Conservation (phyloP, 2,329 filamentous ascomycete genomes). For the Sclerotinia sclerotiorum region DNA sequence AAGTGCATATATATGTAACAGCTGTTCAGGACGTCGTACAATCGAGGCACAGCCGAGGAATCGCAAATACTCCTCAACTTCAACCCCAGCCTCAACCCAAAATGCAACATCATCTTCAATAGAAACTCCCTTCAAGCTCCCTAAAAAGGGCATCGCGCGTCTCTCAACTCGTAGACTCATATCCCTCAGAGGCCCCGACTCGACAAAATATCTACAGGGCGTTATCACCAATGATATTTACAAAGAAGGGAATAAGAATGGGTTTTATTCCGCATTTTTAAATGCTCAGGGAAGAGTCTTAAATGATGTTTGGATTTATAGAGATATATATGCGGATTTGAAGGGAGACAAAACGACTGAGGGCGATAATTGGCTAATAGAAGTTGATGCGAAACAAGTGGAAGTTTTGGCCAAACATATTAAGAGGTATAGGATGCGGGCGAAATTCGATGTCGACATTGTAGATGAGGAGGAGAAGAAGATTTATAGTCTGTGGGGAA, state of each 20-base stretch:
- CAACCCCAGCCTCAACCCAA: neutral
- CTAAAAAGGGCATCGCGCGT: conserved; percentile 48
- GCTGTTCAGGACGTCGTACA: neutral
- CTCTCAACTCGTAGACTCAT: conserved; percentile 78
- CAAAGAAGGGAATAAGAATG: conserved; percentile 45
- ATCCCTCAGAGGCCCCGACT: conserved; percentile 74
- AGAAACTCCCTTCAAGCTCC: conserved; percentile 43
- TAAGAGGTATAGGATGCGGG: conserved; percentile 80
- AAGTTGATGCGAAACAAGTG: conserved; percentile 72
- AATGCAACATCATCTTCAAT: conserved; percentile 31
- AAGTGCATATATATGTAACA: conserved; percentile 2
- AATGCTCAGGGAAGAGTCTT: conserved; percentile 82
- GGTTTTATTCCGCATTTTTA: conserved; percentile 81
- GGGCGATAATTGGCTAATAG: conserved; percentile 49
- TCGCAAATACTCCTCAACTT: conserved; percentile 19
- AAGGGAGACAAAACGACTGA: neutral
- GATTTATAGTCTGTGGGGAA: conserved; percentile 72
- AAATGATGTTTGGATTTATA: conserved; percentile 89
- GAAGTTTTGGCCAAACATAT: conserved; percentile 67
- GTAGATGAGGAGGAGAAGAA: conserved; percentile 63
- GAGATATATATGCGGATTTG: conserved; percentile 36
- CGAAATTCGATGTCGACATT: conserved; percentile 70
- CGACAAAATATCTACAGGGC: conserved; percentile 83
- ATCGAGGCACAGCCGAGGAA: neutral
- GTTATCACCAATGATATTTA: conserved; percentile 72